A percentile compares a stretch with the other conserved stretches of the same genome.
These are phyloP conservation scores for Agrocybe pediades DNA, from an alignment of 768 basidiomycete species.

Conservation along the genomic window DNA sequence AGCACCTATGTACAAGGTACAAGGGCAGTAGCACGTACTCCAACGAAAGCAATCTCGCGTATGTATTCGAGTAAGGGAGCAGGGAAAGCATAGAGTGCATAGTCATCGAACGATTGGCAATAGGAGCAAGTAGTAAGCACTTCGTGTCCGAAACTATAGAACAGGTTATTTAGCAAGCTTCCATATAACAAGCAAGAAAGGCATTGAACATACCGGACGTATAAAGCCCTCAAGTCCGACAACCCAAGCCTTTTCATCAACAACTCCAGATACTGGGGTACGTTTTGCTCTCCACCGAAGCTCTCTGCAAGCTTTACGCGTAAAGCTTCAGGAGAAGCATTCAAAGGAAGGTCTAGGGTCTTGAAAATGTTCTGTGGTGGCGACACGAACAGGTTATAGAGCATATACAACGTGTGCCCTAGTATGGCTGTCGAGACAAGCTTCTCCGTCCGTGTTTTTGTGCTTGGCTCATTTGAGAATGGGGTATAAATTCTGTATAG, in stretches of 20 bases:
- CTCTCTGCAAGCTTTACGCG: slow-evolving; percentile 41
- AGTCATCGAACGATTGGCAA: slow-evolving; percentile 64
- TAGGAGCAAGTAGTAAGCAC: slow-evolving; percentile 65
- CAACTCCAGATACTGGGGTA: slow-evolving; percentile 50
- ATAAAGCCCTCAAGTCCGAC: slow-evolving; percentile 58
- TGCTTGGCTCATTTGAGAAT: slow-evolving; percentile 10
- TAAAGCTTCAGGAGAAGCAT: slow-evolving; percentile 53
- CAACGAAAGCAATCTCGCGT: slow-evolving; percentile 54
- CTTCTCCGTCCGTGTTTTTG: slow-evolving; percentile 11
- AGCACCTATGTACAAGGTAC: not conserved
- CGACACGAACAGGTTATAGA: slow-evolving; percentile 45
- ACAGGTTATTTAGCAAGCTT: not conserved
- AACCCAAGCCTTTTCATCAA: slow-evolving; percentile 58
- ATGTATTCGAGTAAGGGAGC: slow-evolving; percentile 59
- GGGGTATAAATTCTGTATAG: slow-evolving; percentile 20
- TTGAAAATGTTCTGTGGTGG: slow-evolving; percentile 67
- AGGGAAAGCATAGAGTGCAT: slow-evolving; percentile 58
- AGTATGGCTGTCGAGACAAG: slow-evolving; percentile 40
- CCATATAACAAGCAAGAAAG: not conserved
- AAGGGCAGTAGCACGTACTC: slow-evolving; percentile 27
- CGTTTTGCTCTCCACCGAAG: slow-evolving; percentile 35
- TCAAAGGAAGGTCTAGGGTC: slow-evolving; percentile 54
- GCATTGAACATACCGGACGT: slow-evolving; percentile 50
- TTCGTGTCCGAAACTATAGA: slow-evolving; percentile 65
- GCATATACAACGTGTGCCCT: slow-evolving; percentile 50